Base-by-base conservation (phyloP, 208 protist species). In the Endotrypanum monterogeii region DNA sequence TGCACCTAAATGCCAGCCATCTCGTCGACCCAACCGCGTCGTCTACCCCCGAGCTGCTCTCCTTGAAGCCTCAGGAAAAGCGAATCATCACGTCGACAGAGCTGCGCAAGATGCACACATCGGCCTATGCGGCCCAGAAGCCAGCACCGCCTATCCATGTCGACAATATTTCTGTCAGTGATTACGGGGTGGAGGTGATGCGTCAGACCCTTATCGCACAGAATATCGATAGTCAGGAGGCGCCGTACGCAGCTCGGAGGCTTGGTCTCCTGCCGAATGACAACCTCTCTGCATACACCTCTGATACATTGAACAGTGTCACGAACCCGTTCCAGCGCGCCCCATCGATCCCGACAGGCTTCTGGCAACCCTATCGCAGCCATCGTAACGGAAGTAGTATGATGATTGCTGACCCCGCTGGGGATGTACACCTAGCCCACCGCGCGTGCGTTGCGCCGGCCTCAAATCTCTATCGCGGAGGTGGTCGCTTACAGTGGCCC, bases 281-380 rank as follows among this genome's bases (percentile, higher is more conserved):
- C 16, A 28, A 54, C 44, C 2, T 61, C 32, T 67, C 63, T 23
- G 69, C 52, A 1, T 84, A 78, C 55, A 77, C 77, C 25, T 68
- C 74, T 2, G 60, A 67, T 46, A 61, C 79, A 18, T 68, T 83
- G 4, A 60, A 66, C n/a, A 37, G 61, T 23, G 61, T 50, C 37
- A 63, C 54, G 9, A 74, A 70, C 23, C 71, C 78, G 5, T 84
- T 83, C 51, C 56, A 71, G 16, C 50, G 55, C 25, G 62, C 75
- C 11, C 85, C 76, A 11, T 30, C 79, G 5, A 54, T 89, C 35
- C 61, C 83, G 14, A 51, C 86, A 7, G 88, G 85, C 32, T 78
- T 84, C 46, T 91, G 88, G 88, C 73, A 86, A 51, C 90, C 90
- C 11, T 83, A 83, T 70, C 44, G 39, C 2, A 63, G 61, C 18